These are phyloP conservation scores for Tuber brumale DNA, from an alignment of 495 filamentous ascomycete genomes.

Conservation along the genomic window DNA sequence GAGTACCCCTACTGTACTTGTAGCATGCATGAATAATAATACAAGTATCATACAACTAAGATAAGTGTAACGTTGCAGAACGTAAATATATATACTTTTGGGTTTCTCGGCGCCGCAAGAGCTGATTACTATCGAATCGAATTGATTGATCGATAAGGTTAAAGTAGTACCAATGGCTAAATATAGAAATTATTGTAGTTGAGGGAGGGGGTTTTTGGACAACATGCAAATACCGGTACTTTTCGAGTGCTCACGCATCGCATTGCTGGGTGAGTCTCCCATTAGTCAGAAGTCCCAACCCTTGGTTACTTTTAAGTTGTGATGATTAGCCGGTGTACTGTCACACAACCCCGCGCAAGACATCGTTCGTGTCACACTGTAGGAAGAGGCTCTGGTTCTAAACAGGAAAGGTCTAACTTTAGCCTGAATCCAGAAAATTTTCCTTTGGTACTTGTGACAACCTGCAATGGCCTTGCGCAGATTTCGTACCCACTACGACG, in stretches of 20 bases:
- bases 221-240: neutral
- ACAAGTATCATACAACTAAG: neutral
- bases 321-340: neutral
- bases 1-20: neutral
- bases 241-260: neutral
- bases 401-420: neutral
- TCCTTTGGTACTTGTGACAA: neutral
- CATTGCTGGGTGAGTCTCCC: neutral
- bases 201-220: neutral
- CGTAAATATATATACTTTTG: neutral
- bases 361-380: neutral
- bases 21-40: neutral
- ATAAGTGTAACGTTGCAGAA: neutral
- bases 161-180: neutral
- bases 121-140: neutral
- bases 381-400: neutral
- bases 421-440: conserved; percentile 10
- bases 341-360: neutral
- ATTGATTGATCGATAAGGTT: neutral
- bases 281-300: neutral
- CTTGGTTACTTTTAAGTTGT: neutral
- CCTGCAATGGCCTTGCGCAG: neutral
- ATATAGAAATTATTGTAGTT: neutral
- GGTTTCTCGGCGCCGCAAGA: neutral
- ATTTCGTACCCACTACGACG: neutral